Conservation (phyloP, 176 grass and related monocot species). For the Pontederia paniculata region DNA sequence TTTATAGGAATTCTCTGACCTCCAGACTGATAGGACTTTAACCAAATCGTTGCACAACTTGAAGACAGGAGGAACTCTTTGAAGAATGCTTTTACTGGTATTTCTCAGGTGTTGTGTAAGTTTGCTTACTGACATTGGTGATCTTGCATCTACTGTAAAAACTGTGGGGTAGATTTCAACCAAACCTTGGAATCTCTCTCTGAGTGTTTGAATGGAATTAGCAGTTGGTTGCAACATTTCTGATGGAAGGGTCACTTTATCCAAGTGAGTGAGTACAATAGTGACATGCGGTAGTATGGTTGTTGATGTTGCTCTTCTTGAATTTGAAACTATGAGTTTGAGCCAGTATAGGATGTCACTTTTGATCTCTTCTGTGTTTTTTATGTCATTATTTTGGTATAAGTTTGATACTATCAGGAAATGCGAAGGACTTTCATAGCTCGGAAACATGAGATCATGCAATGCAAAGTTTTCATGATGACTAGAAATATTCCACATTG, state of each 20-base stretch:
- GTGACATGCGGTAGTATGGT: slow-evolving; percentile 48
- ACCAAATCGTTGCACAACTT: slow-evolving; percentile 71
- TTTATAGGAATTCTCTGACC: slow-evolving; percentile 47
- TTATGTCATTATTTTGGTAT: slow-evolving; percentile 46
- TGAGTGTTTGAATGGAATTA: slow-evolving; percentile 51
- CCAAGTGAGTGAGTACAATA: slow-evolving; percentile 69
- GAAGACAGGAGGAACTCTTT: slow-evolving; percentile 61
- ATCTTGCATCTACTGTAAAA: slow-evolving; percentile 83
- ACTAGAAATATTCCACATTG: slow-evolving; percentile 57
- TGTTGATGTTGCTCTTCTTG: slow-evolving; percentile 31
- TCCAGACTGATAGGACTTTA: slow-evolving; percentile 56
- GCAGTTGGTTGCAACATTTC: slow-evolving; percentile 48
- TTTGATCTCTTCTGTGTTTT: slow-evolving; percentile 60
- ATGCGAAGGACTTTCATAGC: slow-evolving; percentile 53
- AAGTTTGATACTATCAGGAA: slow-evolving; percentile 78
- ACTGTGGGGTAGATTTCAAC: slow-evolving; percentile 80
- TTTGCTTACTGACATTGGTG: slow-evolving; percentile 59
- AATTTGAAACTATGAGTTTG: slow-evolving; percentile 65
- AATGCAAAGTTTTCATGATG: slow-evolving; percentile 41
- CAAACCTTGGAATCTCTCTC: slow-evolving; percentile 64
- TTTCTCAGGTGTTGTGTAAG: slow-evolving; percentile 50
- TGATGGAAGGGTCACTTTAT: slow-evolving; percentile 48
- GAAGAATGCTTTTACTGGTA: slow-evolving; percentile 61
- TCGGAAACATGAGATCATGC: slow-evolving; percentile 62
- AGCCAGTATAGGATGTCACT: slow-evolving; percentile 70